Evolutionary conservation across 2,329 filamentous ascomycete genomes (phyloP), one percentile per base, ranked within the genome.

Genomic region (Aphanocladium album): DNA sequence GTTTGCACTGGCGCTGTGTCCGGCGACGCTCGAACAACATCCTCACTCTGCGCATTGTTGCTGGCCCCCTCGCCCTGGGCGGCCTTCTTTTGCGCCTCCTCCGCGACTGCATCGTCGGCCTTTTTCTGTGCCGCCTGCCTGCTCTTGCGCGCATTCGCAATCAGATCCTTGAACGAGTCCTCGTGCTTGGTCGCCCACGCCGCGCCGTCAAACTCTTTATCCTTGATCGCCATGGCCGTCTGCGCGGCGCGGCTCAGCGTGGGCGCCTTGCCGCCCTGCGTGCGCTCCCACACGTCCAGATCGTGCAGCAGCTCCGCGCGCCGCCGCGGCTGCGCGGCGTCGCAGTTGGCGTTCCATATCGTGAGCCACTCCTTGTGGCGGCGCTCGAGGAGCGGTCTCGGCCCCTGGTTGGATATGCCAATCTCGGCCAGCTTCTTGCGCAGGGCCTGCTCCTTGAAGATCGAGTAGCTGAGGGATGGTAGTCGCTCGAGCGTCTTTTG

Each of bases 301-400:
- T 98, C 93, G 16, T 83, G 84, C 17, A 96, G 74, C 5, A 99
- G 74, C 61, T 95, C 88, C 7, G 76, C 70, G 64, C 90, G 91
- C 12, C 80, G 79, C 70, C 89, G 89, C 0, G 91, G 91, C 1
- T 79, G 78, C 39, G 83, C 83, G 2, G 93, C 89, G 73, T 99
- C 95, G 74, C 92, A 96, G 71, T 99, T 99, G 12, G 96, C 90
- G 72, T 99, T 99, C 89, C 91, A 97, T 19, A 99, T 77, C 41
- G 95, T 97, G 56, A 95, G 82, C 93, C 93, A 99, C 73, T 99
- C 95, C 25, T 85, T 90, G 69, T 98, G 93, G 19, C 96, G 84
- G 65, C 82, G 84, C 71, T 93, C 89, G 58, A 98, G 79, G 1
- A 93, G 79, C 50, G 81, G 77, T 50, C 88, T 88, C 0, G 81